These are phyloP conservation scores for Wickerhamomyces sp. DNA, from an alignment of 1,139 yeast species.

Conservation along the genomic window DNA sequence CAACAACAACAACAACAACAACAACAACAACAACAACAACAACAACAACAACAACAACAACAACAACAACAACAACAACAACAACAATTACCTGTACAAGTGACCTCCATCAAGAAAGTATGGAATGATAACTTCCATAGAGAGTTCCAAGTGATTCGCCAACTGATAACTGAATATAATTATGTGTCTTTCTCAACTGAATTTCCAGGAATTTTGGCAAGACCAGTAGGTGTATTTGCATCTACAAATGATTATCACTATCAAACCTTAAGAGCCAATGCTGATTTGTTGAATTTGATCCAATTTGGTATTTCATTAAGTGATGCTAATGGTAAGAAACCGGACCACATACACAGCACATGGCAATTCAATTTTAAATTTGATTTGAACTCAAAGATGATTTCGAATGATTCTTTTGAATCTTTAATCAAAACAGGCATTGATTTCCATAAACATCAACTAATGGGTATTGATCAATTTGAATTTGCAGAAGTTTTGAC, in stretches of 20 bases:
- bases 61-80: constrained; percentile 9
- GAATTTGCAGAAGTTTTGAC: constrained; percentile 82
- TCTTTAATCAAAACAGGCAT: constrained; percentile 78
- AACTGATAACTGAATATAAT: constrained; percentile 64
- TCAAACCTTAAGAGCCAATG: constrained; percentile 88
- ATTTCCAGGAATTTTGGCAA: constrained; percentile 92
- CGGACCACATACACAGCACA: constrained; percentile 68
- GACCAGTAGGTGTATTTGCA: constrained; percentile 95
- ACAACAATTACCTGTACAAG: constrained; percentile 9
- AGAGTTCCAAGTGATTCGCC: constrained; percentile 73
- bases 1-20: constrained; percentile 11
- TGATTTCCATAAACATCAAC: constrained; percentile 71
- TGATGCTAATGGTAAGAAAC: constrained; percentile 72
- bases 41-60: neutral
- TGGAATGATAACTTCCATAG: constrained; percentile 83
- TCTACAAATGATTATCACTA: constrained; percentile 91
- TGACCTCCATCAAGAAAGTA: constrained; percentile 45
- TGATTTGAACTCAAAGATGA: constrained; percentile 77
- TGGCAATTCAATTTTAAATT: constrained; percentile 96
- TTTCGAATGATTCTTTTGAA: constrained; percentile 70
- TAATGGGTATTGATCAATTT: constrained; percentile 73
- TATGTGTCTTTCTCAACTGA: constrained; percentile 82
- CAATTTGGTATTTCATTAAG: constrained; percentile 86
- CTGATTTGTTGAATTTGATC: constrained; percentile 79
- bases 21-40: constrained; percentile 10